Base-by-base conservation (phyloP, 177 flowering plant genomes). In the Vitis hybrid region DNA sequence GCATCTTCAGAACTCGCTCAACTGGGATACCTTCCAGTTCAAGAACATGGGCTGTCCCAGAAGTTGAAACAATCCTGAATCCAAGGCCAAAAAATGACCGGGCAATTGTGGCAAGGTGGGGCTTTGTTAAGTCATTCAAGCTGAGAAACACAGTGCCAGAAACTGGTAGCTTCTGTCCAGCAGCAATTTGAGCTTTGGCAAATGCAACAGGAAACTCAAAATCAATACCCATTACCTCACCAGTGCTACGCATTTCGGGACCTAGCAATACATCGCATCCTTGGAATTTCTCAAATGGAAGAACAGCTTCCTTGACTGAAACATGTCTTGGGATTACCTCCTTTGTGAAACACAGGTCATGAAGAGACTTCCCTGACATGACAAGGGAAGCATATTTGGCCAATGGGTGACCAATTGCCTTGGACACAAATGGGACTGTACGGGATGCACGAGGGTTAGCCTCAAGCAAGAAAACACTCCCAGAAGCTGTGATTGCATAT, bases 211-310 rank as follows among this genome's bases (percentile, higher is more conserved):
- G 72, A 59, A 84, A 88, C 44, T 83, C 83, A 70, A 67, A 85
- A 76, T 85, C 88, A 67, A 96, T 90, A 31, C 98, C 97, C 99
- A 94, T 94, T 12, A 94, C 98, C 79, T 96, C 99, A 59, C 98
- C 98, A 11, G 99, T 96, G 81, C 99, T 94, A 44, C 92, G 87
- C 97, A 94, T 94, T 82, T 96, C 98, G 19, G 98, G 99, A 14
- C 99, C 97, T 33, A 94, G 84, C 66, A 94, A 66, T 60, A 95
- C 94, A 77, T 95, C 97, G 66, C 95, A 94, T 49, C 98, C 97
- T 69, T 83, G 97, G 78, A 94, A 95, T 82, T 92, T 90, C 76
- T 89, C 97, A 74, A 94, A 92, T 14, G 97, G 98, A 49, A 95
- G 92, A 67, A 93, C 99, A 31, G 96, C 99, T 78, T 93, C 98